These are phyloP conservation scores for Cryphonectria naterciae DNA, from an alignment of 2,329 filamentous ascomycete species.

Conservation along the genomic window DNA sequence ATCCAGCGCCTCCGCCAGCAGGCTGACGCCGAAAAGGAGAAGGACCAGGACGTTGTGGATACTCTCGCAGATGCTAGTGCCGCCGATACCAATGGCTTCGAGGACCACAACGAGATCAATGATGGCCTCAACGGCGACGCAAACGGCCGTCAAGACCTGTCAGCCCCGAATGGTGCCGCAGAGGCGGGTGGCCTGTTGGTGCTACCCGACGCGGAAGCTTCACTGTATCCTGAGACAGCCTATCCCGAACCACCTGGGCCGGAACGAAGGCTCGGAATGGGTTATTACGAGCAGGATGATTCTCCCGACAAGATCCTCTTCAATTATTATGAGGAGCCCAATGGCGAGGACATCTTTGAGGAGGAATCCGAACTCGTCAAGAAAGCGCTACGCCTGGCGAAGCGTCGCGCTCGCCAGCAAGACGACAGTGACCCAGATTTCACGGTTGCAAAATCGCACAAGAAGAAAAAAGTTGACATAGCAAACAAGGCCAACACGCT, in stretches of 20 bases:
- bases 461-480: slow-evolving; percentile 44
- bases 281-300: slow-evolving; percentile 64
- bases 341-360: slow-evolving; percentile 44
- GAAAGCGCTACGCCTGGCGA: slow-evolving; percentile 57
- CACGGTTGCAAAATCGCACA: slow-evolving; percentile 45
- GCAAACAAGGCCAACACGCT: slow-evolving; percentile 40
- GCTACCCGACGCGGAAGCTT: slow-evolving; percentile 19
- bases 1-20: slow-evolving; percentile 61
- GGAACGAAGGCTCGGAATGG: slow-evolving; percentile 61
- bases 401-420: slow-evolving; percentile 56
- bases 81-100: slow-evolving; percentile 38
- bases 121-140: slow-evolving; percentile 27
- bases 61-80: slow-evolving; percentile 33
- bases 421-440: slow-evolving; percentile 61
- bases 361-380: slow-evolving; percentile 57
- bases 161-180: slow-evolving; percentile 32
- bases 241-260: slow-evolving; percentile 56
- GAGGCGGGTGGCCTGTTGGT: slow-evolving; percentile 35
- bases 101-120: slow-evolving; percentile 40
- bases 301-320: slow-evolving; percentile 62
- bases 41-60: slow-evolving; percentile 39
- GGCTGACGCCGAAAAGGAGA: slow-evolving; percentile 61
- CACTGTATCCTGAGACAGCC: slow-evolving; percentile 32
- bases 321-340: slow-evolving; percentile 60
- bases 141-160: slow-evolving; percentile 15